Conservation (phyloP, 805 yeast species). For the Jamesozyma spencerorum region DNA sequence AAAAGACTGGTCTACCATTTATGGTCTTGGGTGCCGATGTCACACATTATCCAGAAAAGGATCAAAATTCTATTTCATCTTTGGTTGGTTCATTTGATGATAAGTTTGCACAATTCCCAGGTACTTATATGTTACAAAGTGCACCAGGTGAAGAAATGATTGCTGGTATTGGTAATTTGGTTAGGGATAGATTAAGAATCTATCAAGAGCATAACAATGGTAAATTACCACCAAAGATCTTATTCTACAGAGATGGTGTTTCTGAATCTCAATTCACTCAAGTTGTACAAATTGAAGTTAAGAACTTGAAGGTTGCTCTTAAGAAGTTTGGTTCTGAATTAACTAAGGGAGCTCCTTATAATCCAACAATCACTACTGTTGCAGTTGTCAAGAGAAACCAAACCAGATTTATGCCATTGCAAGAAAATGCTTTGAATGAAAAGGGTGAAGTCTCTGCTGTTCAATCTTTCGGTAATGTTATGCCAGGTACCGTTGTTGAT, state of each 20-base stretch:
- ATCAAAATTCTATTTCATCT: constrained; percentile 17
- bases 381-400: constrained; percentile 20
- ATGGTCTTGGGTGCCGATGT: constrained; percentile 21
- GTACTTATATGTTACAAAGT: constrained; percentile 15
- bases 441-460: constrained; percentile 16
- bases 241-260: constrained; percentile 21
- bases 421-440: constrained; percentile 14
- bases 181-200: constrained; percentile 10
- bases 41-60: constrained; percentile 20
- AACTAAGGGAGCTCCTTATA: constrained; percentile 7
- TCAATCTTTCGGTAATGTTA: constrained; percentile 18
- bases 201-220: constrained; percentile 15
- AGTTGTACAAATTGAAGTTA: constrained; percentile 17
- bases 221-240: constrained; percentile 17
- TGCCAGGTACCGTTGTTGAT: constrained; percentile 22
- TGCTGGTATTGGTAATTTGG: constrained; percentile 11
- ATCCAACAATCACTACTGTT: constrained; percentile 14
- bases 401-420: constrained; percentile 18
- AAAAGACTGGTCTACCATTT: constrained; percentile 12
- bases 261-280: constrained; percentile 18
- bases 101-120: constrained; percentile 19
- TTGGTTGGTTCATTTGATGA: constrained; percentile 16
- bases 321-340: constrained; percentile 9
- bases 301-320: constrained; percentile 12
- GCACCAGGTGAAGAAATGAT: constrained; percentile 18